A percentile compares a stretch with the other conserved stretches of the same genome.
Evolutionary conservation across 2,329 filamentous ascomycete genomes (phyloP).

Genomic region (Colletotrichum shisoi): DNA sequence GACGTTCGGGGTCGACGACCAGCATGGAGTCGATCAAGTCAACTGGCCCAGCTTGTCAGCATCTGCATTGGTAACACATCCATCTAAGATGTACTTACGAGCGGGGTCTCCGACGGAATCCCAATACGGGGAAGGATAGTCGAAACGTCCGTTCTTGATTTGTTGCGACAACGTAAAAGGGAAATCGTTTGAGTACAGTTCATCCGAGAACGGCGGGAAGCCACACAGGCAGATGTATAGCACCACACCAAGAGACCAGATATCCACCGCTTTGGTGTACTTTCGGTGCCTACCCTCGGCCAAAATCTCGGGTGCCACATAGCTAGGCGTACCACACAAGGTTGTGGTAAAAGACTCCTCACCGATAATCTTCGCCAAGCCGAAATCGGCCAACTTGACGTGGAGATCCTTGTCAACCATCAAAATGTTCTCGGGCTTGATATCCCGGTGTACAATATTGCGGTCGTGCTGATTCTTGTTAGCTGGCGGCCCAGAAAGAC

Average conservation of each 20-base stretch:
- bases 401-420: slow-evolving; percentile 83
- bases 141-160: slow-evolving; percentile 86
- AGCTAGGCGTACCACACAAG: slow-evolving; percentile 93
- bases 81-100: slow-evolving; percentile 53
- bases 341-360: slow-evolving; percentile 98
- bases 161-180: slow-evolving; percentile 88
- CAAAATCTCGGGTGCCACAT: slow-evolving; percentile 95
- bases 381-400: slow-evolving; percentile 95
- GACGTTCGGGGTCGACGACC: slow-evolving; percentile 81
- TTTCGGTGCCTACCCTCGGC: slow-evolving; percentile 81
- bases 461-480: slow-evolving; percentile 78
- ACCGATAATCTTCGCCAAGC: slow-evolving; percentile 96
- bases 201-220: slow-evolving; percentile 96
- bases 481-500: slow-evolving; percentile 40
- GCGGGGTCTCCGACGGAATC: slow-evolving; percentile 86
- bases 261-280: slow-evolving; percentile 93
- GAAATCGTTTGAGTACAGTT: slow-evolving; percentile 80
- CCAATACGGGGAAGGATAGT: slow-evolving; percentile 97
- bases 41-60: slow-evolving; percentile 54
- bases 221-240: slow-evolving; percentile 97
- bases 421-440: slow-evolving; percentile 96
- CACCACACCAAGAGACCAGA: slow-evolving; percentile 98
- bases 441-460: slow-evolving; percentile 96
- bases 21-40: slow-evolving; percentile 97
- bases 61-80: too few species aligned